Conservation (phyloP, 352 stramenopile genomes). For the Globisporangium cederbergense region DNA sequence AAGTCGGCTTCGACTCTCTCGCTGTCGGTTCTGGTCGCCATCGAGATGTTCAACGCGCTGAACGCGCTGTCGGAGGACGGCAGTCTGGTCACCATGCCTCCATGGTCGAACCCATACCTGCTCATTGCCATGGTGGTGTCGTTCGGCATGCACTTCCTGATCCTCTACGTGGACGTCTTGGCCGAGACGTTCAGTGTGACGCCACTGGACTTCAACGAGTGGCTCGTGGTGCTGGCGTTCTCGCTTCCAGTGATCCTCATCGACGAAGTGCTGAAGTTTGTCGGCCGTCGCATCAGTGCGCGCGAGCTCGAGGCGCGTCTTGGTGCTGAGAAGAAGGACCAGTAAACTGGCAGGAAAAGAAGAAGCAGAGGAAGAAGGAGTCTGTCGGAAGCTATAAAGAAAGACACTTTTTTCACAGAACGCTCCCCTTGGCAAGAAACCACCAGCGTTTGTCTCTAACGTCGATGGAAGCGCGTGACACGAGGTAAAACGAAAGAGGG, state of each 20-base stretch:
- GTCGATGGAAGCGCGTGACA: conserved; percentile 8
- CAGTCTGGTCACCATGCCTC: conserved; percentile 90
- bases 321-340: conserved; percentile 41
- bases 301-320: conserved; percentile 71
- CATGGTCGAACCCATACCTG: conserved; percentile 93
- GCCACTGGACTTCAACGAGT: conserved; percentile 90
- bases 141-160: conserved; percentile 92
- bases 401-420: conserved; percentile 6
- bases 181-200: conserved; percentile 93
- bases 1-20: conserved; percentile 91
- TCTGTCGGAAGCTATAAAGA: conserved; percentile 7
- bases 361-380: neutral
- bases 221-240: conserved; percentile 90
- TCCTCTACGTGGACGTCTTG: conserved; percentile 92
- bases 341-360: conserved; percentile 25
- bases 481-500: neutral
- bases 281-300: conserved; percentile 79
- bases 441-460: conserved; percentile 1
- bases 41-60: conserved; percentile 96
- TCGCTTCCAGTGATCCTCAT: conserved; percentile 93
- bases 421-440: neutral
- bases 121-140: conserved; percentile 92
- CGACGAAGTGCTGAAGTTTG: conserved; percentile 93
- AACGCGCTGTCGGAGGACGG: conserved; percentile 93
- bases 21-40: conserved; percentile 91